These are phyloP conservation scores for Omphalotus guepiniiformis DNA, from an alignment of 768 basidiomycete genomes.

Conservation along the genomic window DNA sequence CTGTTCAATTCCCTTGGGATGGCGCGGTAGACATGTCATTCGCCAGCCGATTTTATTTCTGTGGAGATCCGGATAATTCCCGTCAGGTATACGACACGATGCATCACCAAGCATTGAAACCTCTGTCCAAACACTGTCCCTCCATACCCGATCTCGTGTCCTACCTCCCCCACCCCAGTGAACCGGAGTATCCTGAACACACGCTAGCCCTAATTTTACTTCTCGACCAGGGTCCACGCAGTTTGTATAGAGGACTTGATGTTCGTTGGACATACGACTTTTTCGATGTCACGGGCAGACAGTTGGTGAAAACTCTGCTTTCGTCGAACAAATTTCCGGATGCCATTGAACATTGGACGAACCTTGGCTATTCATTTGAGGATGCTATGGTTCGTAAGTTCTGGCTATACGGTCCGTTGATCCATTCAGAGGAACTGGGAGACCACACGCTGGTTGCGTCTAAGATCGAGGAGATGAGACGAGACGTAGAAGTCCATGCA, in stretches of 20 bases:
- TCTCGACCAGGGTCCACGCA: slow-evolving; percentile 10
- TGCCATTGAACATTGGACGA: slow-evolving; percentile 1
- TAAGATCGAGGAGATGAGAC: slow-evolving; percentile 1
- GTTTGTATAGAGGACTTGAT: slow-evolving; percentile 5
- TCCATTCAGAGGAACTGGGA: not conserved
- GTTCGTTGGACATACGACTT: slow-evolving; percentile 3
- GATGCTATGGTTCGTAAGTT: slow-evolving; percentile 10
- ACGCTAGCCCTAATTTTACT: slow-evolving; percentile 8
- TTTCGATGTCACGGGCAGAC: slow-evolving; percentile 6
- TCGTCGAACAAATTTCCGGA: slow-evolving; percentile 6
- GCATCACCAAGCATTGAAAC: slow-evolving; percentile 10
- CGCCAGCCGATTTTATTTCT: not conserved
- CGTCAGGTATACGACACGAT: slow-evolving; percentile 8
- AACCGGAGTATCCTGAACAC: slow-evolving; percentile 7
- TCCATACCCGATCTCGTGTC: not conserved
- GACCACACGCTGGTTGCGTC: not conserved
- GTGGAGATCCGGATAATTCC: slow-evolving; percentile 6
- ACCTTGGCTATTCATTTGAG: slow-evolving; percentile 10
- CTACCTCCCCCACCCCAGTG: slow-evolving; percentile 4
- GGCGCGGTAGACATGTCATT: slow-evolving; percentile 6
- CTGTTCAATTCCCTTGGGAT: slow-evolving; percentile 9
- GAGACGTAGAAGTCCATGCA: not conserved
- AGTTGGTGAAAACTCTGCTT: slow-evolving; percentile 7
- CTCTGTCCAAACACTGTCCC: slow-evolving; percentile 5
- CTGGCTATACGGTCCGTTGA: slow-evolving; percentile 4